Conservation (phyloP, 148 eudicot genomes). For the Fagopyrum tataricum region DNA sequence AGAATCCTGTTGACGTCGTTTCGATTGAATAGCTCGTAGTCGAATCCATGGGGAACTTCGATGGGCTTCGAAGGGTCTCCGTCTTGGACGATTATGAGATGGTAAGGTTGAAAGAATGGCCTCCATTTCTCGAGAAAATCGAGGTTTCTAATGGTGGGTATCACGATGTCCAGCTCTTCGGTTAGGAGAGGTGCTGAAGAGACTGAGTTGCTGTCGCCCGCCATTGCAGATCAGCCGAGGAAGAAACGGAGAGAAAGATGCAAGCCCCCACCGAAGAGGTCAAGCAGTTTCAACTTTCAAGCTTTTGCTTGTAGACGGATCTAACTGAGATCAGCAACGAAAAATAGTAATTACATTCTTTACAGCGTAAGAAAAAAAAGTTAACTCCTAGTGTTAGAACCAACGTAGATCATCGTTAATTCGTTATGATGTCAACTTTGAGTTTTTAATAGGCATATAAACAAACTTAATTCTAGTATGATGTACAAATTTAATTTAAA, state of each 20-base stretch:
- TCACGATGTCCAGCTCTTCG: constrained; percentile 4
- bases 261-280: background rate
- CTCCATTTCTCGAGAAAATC: constrained; percentile 8
- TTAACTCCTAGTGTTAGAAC: too few relatives aligned
- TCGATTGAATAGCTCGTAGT: constrained; percentile 7
- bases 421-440: too few relatives aligned
- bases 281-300: background rate
- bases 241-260: background rate
- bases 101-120: constrained; percentile 7
- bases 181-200: background rate
- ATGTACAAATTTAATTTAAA: too few relatives aligned
- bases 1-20: constrained; percentile 10
- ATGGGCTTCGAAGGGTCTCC: constrained; percentile 9
- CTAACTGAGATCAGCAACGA: too few relatives aligned
- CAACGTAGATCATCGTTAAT: too few relatives aligned
- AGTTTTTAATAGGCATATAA: too few relatives aligned
- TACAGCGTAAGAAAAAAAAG: too few relatives aligned
- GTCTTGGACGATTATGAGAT: constrained; percentile 9
- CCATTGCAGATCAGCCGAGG: constrained; percentile 1
- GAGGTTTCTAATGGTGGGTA: constrained; percentile 10
- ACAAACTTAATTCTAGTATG: too few relatives aligned
- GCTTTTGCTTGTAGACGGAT: background rate
- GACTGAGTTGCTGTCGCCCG: background rate
- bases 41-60: constrained; percentile 8
- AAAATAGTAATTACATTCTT: too few relatives aligned